Percentiles rank a stretch among this genome's conserved stretches.
Evolutionary conservation across 1,284 basidiomycete species (phyloP).

Genomic region (Ustilago cynodontis): DNA sequence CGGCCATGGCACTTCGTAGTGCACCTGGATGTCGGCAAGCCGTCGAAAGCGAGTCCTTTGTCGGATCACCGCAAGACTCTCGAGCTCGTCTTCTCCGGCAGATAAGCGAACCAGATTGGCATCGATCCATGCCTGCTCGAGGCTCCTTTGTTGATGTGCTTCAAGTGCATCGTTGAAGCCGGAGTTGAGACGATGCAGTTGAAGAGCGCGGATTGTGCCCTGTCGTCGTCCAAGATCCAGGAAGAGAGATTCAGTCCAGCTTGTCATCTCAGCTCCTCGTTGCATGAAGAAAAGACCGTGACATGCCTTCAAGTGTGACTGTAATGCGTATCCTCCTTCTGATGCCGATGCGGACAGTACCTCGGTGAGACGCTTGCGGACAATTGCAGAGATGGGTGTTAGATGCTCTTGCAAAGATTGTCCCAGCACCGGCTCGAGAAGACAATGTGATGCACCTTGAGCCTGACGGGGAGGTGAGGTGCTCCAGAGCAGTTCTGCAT

Average conservation of each 20-base stretch:
- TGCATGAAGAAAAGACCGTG: slow-evolving; percentile 52
- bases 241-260: slow-evolving; percentile 45
- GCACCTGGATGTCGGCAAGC: slow-evolving; percentile 31
- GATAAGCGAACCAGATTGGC: slow-evolving; percentile 33
- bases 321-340: slow-evolving; percentile 44
- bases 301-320: slow-evolving; percentile 31
- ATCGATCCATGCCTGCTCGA: slow-evolving; percentile 37
- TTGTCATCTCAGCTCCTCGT: slow-evolving; percentile 42
- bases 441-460: slow-evolving; percentile 8
- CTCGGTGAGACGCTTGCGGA: slow-evolving; percentile 45
- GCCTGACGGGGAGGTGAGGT: background rate
- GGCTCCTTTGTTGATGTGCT: slow-evolving; percentile 8
- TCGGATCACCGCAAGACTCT: slow-evolving; percentile 18
- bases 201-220: slow-evolving; percentile 18
- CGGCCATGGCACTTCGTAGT: slow-evolving; percentile 54
- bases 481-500: slow-evolving; percentile 17
- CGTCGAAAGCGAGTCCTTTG: slow-evolving; percentile 27
- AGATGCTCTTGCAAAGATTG: slow-evolving; percentile 39
- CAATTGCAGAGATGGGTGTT: slow-evolving; percentile 37
- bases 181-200: slow-evolving; percentile 34
- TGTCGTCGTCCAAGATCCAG: slow-evolving; percentile 30
- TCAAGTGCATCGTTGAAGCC: slow-evolving; percentile 38
- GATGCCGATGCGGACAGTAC: slow-evolving; percentile 23
- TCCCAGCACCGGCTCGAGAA: slow-evolving; percentile 42
- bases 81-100: slow-evolving; percentile 17